Conservation (phyloP, 108 stramenopile genomes). For the Fistulifera pelliculosa region DNA sequence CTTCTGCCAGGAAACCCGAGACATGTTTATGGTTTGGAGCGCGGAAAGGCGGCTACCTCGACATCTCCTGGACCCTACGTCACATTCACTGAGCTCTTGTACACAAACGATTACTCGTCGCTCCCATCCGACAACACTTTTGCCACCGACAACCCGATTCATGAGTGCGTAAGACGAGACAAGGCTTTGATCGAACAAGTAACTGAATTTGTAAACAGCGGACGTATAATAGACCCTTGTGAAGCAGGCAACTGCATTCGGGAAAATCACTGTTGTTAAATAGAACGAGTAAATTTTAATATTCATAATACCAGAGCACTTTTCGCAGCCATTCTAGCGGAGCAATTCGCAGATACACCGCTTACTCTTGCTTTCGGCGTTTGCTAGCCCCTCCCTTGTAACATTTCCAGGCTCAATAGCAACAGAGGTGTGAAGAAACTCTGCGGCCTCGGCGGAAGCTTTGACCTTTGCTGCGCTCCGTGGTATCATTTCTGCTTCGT, state of each 20-base stretch:
- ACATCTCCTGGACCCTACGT: constrained; percentile 17
- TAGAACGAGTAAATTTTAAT: too few relatives aligned
- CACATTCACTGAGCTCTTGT: constrained; percentile 42
- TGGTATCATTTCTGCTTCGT: constrained; percentile 50
- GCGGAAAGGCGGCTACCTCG: constrained; percentile 10
- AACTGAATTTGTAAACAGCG: constrained; percentile 42
- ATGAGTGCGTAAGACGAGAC: constrained; percentile 57
- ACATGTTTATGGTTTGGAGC: constrained; percentile 18
- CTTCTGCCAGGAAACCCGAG: constrained; percentile 36
- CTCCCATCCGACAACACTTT: constrained; percentile 26
- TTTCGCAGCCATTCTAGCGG: too few relatives aligned
- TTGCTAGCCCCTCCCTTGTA: constrained; percentile 36
- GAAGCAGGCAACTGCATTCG: constrained; percentile 24
- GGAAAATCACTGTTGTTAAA: background rate
- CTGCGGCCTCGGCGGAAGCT: constrained; percentile 55
- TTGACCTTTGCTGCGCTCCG: constrained; percentile 50
- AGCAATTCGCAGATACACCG: too few relatives aligned
- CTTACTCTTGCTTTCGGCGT: too few relatives aligned
- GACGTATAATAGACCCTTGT: constrained; percentile 55
- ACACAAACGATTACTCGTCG: constrained; percentile 24
- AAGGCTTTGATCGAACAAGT: constrained; percentile 41
- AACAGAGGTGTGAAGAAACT: constrained; percentile 49
- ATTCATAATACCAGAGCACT: too few relatives aligned
- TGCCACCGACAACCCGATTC: constrained; percentile 23
- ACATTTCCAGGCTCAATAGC: constrained; percentile 53